Base-by-base conservation (phyloP, 345 rosid species). In the Salix arbutifolia region DNA sequence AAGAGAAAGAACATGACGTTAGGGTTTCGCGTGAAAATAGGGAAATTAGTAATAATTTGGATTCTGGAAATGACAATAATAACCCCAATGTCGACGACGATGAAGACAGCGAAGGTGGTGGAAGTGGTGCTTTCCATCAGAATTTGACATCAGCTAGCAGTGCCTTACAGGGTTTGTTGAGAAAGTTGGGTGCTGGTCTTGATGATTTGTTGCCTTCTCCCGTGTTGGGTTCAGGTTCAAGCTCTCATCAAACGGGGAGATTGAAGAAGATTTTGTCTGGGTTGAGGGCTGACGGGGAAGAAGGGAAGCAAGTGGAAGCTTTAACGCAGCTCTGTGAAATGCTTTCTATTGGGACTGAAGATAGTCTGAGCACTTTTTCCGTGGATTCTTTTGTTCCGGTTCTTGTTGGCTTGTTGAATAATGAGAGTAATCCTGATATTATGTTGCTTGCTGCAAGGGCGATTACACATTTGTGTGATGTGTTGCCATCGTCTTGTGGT, bases 371-470 rank as follows among this genome's bases (percentile, higher is more conserved):
- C 76, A 90, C 97, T 14, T 94, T 96, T 83, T 96, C 99, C 0
- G 99, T 96, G 78, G 99, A 96, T 81, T 92, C 97, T 6, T 96
- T 96, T 69, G 97, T 92, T 65, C 99, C 99, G 0, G 90, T 96
- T 74, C 89, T 96, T 10, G 99, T 96, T n/a, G 97, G 97, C 70
- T 81, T 94, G 82, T 86, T 96, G 26, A 96, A 94, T 78, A 94
- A 94, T 42, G 99, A 96, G 90, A 94, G 89, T 80, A 96, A 94
- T 82, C 93, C 99, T 0, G 99, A 96, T 81, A 91, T 96, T 28
- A 96, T 96, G 99, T 87, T 96, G 80, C 98, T 96, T 38, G 99
- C 99, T 1, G 99, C 99, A 6, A 88, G 99, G 87, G 97, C 99
- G 12, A 92, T 96, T 69, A 92, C 99, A 0, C 99, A 96, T 82